Percentiles rank a stretch among this genome's conserved stretches.
Conservation (phyloP, 495 filamentous ascomycete genomes). For the Aspergillus cristatus region DNA sequence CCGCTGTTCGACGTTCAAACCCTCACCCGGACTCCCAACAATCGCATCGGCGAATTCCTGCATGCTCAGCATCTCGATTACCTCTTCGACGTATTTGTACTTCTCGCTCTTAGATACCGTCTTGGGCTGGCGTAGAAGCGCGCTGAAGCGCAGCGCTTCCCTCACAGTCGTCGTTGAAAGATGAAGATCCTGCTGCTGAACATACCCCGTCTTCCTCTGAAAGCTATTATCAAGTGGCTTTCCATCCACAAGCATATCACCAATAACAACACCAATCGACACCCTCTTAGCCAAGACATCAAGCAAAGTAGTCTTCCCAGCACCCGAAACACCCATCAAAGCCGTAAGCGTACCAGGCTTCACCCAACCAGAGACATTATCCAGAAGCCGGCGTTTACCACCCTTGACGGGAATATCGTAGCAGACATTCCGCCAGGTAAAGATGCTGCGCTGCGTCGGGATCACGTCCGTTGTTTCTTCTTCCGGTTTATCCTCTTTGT, state of each 20-base stretch:
- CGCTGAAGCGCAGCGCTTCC: constrained; percentile 74
- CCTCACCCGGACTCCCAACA: constrained; percentile 37
- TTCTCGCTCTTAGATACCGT: constrained; percentile 36
- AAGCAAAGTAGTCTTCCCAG: constrained; percentile 60
- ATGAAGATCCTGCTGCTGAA: constrained; percentile 90
- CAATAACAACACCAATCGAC: constrained; percentile 43
- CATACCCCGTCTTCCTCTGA: constrained; percentile 86
- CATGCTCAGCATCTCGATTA: constrained; percentile 46
- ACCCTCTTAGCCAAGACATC: constrained; percentile 51
- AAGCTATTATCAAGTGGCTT: constrained; percentile 60
- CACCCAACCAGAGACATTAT: constrained; percentile 58
- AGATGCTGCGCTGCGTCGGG: constrained; percentile 50
- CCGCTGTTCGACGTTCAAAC: constrained; percentile 86
- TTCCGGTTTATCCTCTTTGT: constrained; percentile 15
- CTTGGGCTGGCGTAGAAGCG: constrained; percentile 72
- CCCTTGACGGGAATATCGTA: constrained; percentile 58
- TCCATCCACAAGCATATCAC: constrained; percentile 48
- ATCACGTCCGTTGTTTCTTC: constrained; percentile 16
- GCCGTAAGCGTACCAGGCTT: constrained; percentile 62
- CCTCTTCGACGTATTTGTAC: constrained; percentile 39
- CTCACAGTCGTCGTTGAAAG: constrained; percentile 74
- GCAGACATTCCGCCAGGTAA: constrained; percentile 68
- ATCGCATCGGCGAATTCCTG: constrained; percentile 36
- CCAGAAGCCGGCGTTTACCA: constrained; percentile 47
- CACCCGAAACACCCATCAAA: constrained; percentile 53